These are phyloP conservation scores for Didymosphaeria variabile DNA, from an alignment of 2,329 filamentous ascomycete genomes.

Conservation along the genomic window DNA sequence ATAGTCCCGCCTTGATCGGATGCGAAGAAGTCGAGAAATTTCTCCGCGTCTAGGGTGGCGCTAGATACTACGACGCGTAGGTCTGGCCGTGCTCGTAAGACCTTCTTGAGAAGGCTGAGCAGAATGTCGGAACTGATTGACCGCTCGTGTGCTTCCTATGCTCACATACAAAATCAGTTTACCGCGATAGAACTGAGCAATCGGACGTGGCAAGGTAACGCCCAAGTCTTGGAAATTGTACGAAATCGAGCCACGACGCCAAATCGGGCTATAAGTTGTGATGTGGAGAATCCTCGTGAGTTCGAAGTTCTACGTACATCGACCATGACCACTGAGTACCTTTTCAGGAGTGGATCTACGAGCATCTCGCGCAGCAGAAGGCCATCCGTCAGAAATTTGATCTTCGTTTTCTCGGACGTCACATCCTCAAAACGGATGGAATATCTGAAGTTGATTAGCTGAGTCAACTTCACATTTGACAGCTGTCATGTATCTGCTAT, in stretches of 20 bases:
- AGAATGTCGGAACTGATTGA: slow-evolving; percentile 92
- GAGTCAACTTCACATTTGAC: background rate
- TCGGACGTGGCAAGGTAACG: background rate
- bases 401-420: slow-evolving; percentile 82
- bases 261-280: background rate
- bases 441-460: slow-evolving; percentile 58
- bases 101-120: slow-evolving; percentile 90
- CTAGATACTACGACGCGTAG: slow-evolving; percentile 90
- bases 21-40: slow-evolving; percentile 82
- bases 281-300: no score
- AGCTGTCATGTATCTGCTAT: background rate
- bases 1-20: slow-evolving; percentile 53
- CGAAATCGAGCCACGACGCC: background rate
- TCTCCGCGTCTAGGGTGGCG: slow-evolving; percentile 89
- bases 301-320: slow-evolving; percentile 58
- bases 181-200: background rate
- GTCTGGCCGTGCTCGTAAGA: slow-evolving; percentile 79
- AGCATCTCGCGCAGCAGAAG: slow-evolving; percentile 90
- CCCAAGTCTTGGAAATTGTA: background rate
- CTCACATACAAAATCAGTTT: background rate
- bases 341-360: slow-evolving; percentile 87
- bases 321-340: slow-evolving; percentile 96
- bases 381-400: slow-evolving; percentile 96
- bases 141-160: slow-evolving; percentile 83
- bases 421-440: slow-evolving; percentile 92